Evolutionary conservation across 805 yeast species (phyloP), one percentile per base, ranked within the genome.

Genomic region (Spathaspora girioi): DNA sequence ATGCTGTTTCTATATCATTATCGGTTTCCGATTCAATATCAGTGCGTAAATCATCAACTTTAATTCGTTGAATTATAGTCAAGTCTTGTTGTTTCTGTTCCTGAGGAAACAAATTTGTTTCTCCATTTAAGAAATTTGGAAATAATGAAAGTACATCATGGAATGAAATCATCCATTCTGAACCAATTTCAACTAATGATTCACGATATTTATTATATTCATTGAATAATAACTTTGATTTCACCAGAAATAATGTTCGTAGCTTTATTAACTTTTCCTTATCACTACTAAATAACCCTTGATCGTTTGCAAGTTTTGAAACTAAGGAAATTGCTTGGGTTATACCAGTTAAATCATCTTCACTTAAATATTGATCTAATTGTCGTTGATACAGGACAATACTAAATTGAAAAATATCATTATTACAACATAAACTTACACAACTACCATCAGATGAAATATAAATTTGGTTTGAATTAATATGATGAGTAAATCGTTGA

Each of bases 91-190:
- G 9, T 4, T 14, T 15, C 20, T 9, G 3, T 18, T 45, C 38
- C 17, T 23, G 26, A 4, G 35, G 26, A 17, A 18, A 14, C 17
- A 43, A 26, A n/a, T 5, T 6, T 15, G 18, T n/a, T 27, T 45
- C 52, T 0, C 67, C 70, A 56, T 66, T 67, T 32, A 74, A 53
- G 54, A 70, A 75, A 43, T 66, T 71, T 2, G 79, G 79, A 49
- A 71, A 75, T 19, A 73, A 53, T 5, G 58, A 57, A 14, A 75
- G 59, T 1, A 73, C 62, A 48, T 71, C 76, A 14, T 60, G 54
- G 43, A 65, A 68, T 1, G 71, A 61, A 5, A 73, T 59, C 18
- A 73, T 47, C 79, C 79, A 75, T 41, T 73, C 76, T 3, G 74
- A 69, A 11, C 73, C 63, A 15, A 73, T 67, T 2, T 66, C 75